Conservation (phyloP, 306 rosid genomes). For the Prunus padus region DNA sequence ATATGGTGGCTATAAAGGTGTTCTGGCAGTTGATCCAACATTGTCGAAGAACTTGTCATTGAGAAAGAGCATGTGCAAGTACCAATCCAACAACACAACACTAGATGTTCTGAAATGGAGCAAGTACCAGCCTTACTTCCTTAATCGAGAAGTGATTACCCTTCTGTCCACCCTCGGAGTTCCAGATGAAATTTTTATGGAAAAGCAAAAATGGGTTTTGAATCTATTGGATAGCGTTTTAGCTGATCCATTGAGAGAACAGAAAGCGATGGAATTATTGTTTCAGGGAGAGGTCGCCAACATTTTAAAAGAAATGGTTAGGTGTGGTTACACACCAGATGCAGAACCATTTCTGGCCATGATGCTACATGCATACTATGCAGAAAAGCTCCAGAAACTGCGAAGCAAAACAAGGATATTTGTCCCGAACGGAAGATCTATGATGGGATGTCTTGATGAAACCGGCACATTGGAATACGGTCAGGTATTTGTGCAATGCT, state of each 20-base stretch:
- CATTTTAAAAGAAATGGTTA: conserved; percentile 35
- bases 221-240: conserved; percentile 26
- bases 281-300: conserved; percentile 30
- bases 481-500: conserved; percentile 39
- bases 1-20: conserved; percentile 43
- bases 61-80: conserved; percentile 45
- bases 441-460: conserved; percentile 54
- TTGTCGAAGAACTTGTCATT: conserved; percentile 30
- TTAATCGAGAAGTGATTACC: conserved; percentile 39
- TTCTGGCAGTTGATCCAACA: conserved; percentile 45
- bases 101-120: conserved; percentile 42
- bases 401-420: conserved; percentile 29
- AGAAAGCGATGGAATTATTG: conserved; percentile 28
- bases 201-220: conserved; percentile 26
- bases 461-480: conserved; percentile 39
- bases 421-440: conserved; percentile 31
- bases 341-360: conserved; percentile 41
- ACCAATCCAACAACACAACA: conserved; percentile 23
- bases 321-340: conserved; percentile 37
- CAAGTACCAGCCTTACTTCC: conserved; percentile 42
- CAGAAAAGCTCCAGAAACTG: conserved; percentile 28
- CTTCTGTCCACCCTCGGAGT: conserved; percentile 44
- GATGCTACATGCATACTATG: conserved; percentile 38
- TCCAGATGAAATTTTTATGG: conserved; percentile 18
- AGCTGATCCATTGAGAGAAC: conserved; percentile 31